A percentile compares a stretch with the other conserved stretches of the same genome.
phyloP scores from a whole-genome alignment of 495 filamentous ascomycete genomes.

The Neurospora sp. region DNA sequence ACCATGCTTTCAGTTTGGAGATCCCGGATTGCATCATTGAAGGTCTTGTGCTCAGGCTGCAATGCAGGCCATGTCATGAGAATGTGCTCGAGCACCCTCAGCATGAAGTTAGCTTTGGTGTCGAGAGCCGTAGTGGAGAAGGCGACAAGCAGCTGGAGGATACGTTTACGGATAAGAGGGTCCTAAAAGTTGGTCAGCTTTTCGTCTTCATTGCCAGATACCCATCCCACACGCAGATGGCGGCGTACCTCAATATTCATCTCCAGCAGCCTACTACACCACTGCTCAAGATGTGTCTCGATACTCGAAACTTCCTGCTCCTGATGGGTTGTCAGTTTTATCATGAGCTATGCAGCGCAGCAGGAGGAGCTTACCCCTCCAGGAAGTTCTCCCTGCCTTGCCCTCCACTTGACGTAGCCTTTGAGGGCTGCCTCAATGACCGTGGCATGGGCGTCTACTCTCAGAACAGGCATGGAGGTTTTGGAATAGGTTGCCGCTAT shows the following conservation, averaged over 20 bases:
- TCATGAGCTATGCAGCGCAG: neutral
- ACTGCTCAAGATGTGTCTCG: constrained; percentile 61
- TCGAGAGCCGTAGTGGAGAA: constrained; percentile 78
- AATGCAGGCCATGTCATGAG: constrained; percentile 68
- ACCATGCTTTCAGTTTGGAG: constrained; percentile 71
- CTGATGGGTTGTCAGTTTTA: constrained; percentile 23
- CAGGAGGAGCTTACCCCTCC: constrained; percentile 36
- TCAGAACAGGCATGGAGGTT: constrained; percentile 62
- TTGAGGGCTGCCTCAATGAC: constrained; percentile 87
- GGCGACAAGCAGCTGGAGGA: constrained; percentile 74
- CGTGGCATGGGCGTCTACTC: constrained; percentile 78
- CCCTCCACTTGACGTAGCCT: constrained; percentile 76
- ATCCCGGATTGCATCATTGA: constrained; percentile 86
- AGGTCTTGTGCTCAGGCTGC: constrained; percentile 54
- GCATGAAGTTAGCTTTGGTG: constrained; percentile 64
- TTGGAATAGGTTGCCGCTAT: constrained; percentile 68
- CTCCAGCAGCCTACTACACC: constrained; percentile 66
- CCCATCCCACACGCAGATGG: neutral
- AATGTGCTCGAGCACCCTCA: constrained; percentile 82
- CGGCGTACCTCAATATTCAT: constrained; percentile 58
- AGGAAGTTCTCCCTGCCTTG: constrained; percentile 39
- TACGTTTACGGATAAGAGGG: constrained; percentile 72
- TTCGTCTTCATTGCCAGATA: neutral
- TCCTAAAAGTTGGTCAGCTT: constrained; percentile 42
- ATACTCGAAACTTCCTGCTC: constrained; percentile 52